Percentiles rank a stretch among this genome's conserved stretches.
These are phyloP conservation scores for Quercus mongolica DNA, from an alignment of 306 rosid species.

Conservation along the genomic window DNA sequence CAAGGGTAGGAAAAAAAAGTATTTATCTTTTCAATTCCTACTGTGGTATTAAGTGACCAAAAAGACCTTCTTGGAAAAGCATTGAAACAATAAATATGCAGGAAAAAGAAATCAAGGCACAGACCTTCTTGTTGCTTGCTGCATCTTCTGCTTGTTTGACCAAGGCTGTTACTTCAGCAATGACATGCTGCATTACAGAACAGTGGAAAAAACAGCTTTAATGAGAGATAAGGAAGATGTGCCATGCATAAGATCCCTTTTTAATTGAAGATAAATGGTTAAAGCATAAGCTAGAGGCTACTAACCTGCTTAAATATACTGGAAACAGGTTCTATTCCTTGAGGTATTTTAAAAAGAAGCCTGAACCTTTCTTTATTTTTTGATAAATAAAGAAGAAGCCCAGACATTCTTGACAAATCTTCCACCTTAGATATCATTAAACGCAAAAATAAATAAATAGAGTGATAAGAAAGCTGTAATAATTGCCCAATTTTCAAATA, in stretches of 20 bases:
- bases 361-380: conserved; percentile 37
- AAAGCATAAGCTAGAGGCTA: conserved; percentile 15
- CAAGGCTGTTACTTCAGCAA: conserved; percentile 89
- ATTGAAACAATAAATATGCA: neutral
- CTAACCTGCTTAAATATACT: conserved; percentile 82
- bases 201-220: conserved; percentile 8
- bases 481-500: neutral
- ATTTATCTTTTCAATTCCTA: neutral
- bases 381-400: too few species aligned
- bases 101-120: conserved; percentile 15
- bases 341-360: conserved; percentile 89
- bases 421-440: conserved; percentile 48
- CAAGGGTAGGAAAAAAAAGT: neutral
- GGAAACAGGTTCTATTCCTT: conserved; percentile 89
- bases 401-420: conserved; percentile 76
- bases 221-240: neutral
- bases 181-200: conserved; percentile 70
- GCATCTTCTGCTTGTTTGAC: conserved; percentile 98
- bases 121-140: conserved; percentile 86
- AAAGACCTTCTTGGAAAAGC: conserved; percentile 8
- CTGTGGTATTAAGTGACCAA: neutral
- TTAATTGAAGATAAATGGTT: neutral
- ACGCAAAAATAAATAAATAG: neutral
- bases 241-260: neutral
- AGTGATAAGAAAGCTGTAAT: conserved; percentile 7